Base-by-base conservation (phyloP, 2,329 filamentous ascomycete genomes). In the Ceratocystis alfenasii region DNA sequence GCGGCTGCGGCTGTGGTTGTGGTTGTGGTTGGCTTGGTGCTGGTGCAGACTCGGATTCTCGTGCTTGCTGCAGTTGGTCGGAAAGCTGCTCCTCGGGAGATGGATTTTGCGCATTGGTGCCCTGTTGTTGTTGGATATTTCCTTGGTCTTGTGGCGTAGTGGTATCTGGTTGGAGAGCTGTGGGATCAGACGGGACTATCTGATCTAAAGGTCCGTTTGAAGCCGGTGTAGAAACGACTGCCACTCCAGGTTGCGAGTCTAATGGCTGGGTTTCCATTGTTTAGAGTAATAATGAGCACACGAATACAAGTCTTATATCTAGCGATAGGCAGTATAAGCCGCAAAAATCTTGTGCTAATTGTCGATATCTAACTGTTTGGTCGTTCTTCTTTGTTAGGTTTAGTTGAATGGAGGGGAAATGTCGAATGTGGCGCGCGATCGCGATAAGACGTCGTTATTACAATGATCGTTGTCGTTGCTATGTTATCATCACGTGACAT, bases 201-300 rank as follows among this genome's bases (percentile, higher is more conserved):
- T 22, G 22, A 28, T 53, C 10, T 53, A 41, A 41, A 41, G 12
- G 36, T 25, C 20, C 48, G 22, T 28, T 53, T 10, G 48, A 53
- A 53, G 17, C 20, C 48, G 48, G 48, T 25, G 20, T 25, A 53
- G 48, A 53, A 15, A 15, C 25, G 10, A 25, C 48, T 5, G 20
- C 8, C 15, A 28, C 28, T 4, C 48, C 48, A 10, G 55, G 55
- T n/a, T 59, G 55, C 5, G n/a, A 5, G 25, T 20, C 55, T 10
- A 30, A n/a, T 20, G 28, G 55, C 30, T 59, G 55, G 55, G 25
- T 36, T 59, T 28, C 30, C 55, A 59, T 59, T 59, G 55, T 59
- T 28, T 10, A 8, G 12, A 3, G 6, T 15, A n/a, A 25, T 22
- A 5, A 36, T 8, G 7, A n/a, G 55, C 17, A 36, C 6, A 7